Base-by-base conservation (phyloP, 2,329 filamentous ascomycete genomes). In the Huntiella decipiens region DNA sequence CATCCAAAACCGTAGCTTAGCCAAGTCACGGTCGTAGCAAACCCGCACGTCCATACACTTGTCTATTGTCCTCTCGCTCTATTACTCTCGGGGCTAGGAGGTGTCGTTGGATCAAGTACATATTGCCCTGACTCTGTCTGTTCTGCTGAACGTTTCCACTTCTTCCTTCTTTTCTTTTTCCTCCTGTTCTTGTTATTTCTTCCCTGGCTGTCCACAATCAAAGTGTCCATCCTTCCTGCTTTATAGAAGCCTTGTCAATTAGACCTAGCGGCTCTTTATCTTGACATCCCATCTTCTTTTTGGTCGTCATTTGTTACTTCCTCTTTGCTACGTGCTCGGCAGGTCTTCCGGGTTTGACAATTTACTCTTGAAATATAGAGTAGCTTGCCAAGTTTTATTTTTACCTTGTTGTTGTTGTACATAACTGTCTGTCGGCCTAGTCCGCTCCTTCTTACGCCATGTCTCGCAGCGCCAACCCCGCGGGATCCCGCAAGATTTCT, bases 401-500 rank as follows among this genome's bases (percentile, higher is more conserved):
- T 28, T 28, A 7, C 22, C 31, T 35, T 43, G 13, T 44, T 32
- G 13, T 44, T 32, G 22, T 28, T 28, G 22, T 38, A 38, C 35
- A 37, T 37, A 37, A 13, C 35, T 11, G 2, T 28, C 22, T 28
- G 22, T 28, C 22, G 22, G 16, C 16, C 39, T 32, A 22, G 48
- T 32, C 33, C 31, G 22, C n/a, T 35, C 33, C 7, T 36, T 17
- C 15, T 39, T 38, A 45, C 34, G 51, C 50, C 56, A 74, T 76
- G 72, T 75, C 72, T 58, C 72, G 71, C 57, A 65, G 67, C 56
- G 61, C 70, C 53, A 75, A 69, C 62, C 64, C 70, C 49, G 64
- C 70, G 57, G 73, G 73, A 56, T 79, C 77, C 56, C 75, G 91
- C 61, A 98, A 96, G 74, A 98, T 98, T 62, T 96, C 87, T 47